phyloP scores from a whole-genome alignment of 1,284 basidiomycete genomes.

The Cryptococcus neoformans region DNA sequence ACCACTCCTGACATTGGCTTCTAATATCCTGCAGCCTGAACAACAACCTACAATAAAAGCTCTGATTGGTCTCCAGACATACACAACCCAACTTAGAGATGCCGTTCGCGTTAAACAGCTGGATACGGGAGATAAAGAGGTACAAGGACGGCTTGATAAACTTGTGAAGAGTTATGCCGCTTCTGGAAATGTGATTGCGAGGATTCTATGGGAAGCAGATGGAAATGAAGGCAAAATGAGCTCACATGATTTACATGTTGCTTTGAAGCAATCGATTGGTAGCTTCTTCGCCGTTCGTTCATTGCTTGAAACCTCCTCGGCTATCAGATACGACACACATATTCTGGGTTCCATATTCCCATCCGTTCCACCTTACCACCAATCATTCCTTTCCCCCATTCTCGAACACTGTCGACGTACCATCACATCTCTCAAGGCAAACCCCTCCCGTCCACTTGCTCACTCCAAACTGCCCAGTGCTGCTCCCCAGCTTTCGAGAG shows the following conservation, averaged over 20 bases:
- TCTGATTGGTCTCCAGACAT: conserved; percentile 9
- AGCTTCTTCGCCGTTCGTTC: conserved; percentile 11
- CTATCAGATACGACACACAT: conserved; percentile 8
- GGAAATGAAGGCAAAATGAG: not conserved
- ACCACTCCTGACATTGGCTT: not conserved
- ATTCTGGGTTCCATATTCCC: conserved; percentile 20
- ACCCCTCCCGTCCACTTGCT: conserved; percentile 9
- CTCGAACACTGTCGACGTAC: conserved; percentile 10
- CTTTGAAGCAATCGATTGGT: conserved; percentile 9
- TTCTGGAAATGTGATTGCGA: conserved; percentile 4
- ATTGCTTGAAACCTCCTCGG: not conserved
- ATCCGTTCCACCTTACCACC: not conserved
- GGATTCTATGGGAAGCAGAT: not conserved
- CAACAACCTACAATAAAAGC: not conserved
- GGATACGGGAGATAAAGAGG: not conserved
- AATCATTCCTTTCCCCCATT: conserved; percentile 12
- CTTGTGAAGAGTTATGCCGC: conserved; percentile 6
- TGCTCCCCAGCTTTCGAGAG: not conserved
- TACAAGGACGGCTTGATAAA: not conserved
- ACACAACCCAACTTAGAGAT: conserved; percentile 11
- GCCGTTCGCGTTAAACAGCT: not conserved
- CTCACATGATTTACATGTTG: not conserved
- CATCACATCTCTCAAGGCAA: conserved; percentile 11
- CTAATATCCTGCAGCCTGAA: not conserved
- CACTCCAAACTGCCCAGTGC: not conserved